A percentile compares a stretch with the other conserved stretches of the same genome.
Evolutionary conservation across 192 early-diverging fungal species (phyloP).

Genomic region (Podila epigama): DNA sequence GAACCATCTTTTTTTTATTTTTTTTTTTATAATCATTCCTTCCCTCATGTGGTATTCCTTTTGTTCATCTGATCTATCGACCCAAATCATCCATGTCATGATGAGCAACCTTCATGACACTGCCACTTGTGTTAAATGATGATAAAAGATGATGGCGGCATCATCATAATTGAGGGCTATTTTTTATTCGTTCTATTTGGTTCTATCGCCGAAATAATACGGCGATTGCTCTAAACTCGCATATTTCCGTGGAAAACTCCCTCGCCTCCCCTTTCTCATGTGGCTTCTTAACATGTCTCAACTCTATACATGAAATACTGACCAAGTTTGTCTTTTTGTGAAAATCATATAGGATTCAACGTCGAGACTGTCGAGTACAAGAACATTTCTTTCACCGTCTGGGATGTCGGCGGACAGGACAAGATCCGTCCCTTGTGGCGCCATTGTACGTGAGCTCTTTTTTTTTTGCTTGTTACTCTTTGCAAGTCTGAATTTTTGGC

Average conservation of each 20-base stretch:
- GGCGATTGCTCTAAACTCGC: background rate
- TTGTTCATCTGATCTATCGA: too few species aligned
- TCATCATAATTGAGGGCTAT: background rate
- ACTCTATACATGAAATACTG: too few species aligned
- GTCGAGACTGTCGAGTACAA: constrained; percentile 99
- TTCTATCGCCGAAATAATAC: background rate
- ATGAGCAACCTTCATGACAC: background rate
- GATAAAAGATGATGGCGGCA: background rate
- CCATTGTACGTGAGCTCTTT: constrained; percentile 77
- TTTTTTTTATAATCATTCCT: background rate
- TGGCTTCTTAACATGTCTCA: background rate
- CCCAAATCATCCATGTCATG: background rate
- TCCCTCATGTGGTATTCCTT: too few species aligned
- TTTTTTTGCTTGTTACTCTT: background rate
- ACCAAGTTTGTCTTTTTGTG: too few species aligned
- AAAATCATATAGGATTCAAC: constrained; percentile 87
- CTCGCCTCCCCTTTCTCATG: background rate
- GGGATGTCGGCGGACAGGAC: constrained; percentile 99
- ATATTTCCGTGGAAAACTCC: too few species aligned
- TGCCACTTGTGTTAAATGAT: background rate
- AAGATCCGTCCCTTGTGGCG: constrained; percentile 98
- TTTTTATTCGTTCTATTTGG: background rate
- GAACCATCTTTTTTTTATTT: too few species aligned
- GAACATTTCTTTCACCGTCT: constrained; percentile 98
- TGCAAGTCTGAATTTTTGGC: background rate